Base-by-base conservation (phyloP, 192 early-diverging fungal genomes). In the Lobosporangium transversale region DNA sequence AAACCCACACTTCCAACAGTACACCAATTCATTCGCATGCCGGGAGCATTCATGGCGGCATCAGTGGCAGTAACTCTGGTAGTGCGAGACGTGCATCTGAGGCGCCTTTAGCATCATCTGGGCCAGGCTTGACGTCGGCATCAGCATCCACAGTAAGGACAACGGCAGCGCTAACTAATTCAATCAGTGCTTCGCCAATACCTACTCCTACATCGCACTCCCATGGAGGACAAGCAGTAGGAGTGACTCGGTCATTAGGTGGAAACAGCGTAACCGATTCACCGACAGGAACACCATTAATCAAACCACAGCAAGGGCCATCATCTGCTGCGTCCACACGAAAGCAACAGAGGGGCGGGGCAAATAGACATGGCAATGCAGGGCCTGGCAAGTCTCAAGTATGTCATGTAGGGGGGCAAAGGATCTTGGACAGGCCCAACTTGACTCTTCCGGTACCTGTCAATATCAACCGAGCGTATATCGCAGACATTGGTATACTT, bases 381-480 rank as follows among this genome's bases (percentile, higher is more conserved):
- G n/a, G n/a, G n/a, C n/a, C n/a, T n/a, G 53, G 53, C 26, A 76
- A 62, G 48, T 3, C 47, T 4, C 43, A 52, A 7, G 47, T 76
- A 11, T 53, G 36, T 0, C 36, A 66, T 42, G 26, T 76, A 47
- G 64, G 64, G 24, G 62, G 66, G 18, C 37, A 64, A n/a, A 35
- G 65, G 30, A 49, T 73, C 1, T 40, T 80, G 8, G 79, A 79
- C 18, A 33, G 57, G 29, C 83, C 83, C 4, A 78, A 59, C 15
- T 60, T 84, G 18, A 87, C 81, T 6, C 54, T 88, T 0, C 81
- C 75, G 9, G 84, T 88, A 2, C 86, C 86, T 31, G 84, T 88
- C 50, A 88, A 88, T 64, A 83, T 85, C 29, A 88, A 88, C 42
- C 66, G 81, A 30, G 81, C 83, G 3, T 50, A 84, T 9, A 88